Evolutionary conservation across 768 basidiomycete genomes (phyloP), one percentile per base, ranked within the genome.

Genomic region (Exsudoporus frostii): DNA sequence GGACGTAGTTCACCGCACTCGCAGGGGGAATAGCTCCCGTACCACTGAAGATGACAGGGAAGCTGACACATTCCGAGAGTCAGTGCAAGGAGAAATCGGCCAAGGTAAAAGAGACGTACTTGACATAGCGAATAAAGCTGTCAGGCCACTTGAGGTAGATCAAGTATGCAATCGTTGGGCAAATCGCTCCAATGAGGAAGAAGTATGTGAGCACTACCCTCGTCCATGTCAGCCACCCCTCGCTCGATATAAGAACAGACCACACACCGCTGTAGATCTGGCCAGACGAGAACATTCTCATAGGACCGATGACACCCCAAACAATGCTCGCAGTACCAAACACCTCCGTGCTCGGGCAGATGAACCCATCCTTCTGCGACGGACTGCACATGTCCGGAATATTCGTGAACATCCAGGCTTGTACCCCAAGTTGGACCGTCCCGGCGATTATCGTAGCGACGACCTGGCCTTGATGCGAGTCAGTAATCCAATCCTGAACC

Each of bases 241-340:
- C 19, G 17, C 22, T 24, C 22, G 10, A 49, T 5, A 29, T n/a
- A 4, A 15, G n/a, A 25, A 43, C 2, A 24, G 34, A 27, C 10
- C 2, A 61, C 65, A 44, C 42, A 71, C 74, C 74, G 53, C 78
- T 78, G 68, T 86, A 86, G 17, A 83, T 72, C 63, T 82, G 79
- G 13, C 86, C 88, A 17, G 71, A 43, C 2, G 82, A 86, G 75
- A 88, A 92, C 64, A 84, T 78, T n/a, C 82, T 76, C 30, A 71
- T 73, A 7, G 90, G 90, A 1, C 90, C 89, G 51, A 93, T 88
- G 55, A 89, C 86, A 55, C 91, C 88, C 85, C 84, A 90, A 57
- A 92, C 79, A 56, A 92, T 80, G 53, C 82, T 83, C 20, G 90
- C 90, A 3, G 87, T 88, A 34, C 86, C 88, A 66, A 92, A 91